Evolutionary conservation across 257 asterid species (phyloP).

Genomic region (Rhazya stricta): DNA sequence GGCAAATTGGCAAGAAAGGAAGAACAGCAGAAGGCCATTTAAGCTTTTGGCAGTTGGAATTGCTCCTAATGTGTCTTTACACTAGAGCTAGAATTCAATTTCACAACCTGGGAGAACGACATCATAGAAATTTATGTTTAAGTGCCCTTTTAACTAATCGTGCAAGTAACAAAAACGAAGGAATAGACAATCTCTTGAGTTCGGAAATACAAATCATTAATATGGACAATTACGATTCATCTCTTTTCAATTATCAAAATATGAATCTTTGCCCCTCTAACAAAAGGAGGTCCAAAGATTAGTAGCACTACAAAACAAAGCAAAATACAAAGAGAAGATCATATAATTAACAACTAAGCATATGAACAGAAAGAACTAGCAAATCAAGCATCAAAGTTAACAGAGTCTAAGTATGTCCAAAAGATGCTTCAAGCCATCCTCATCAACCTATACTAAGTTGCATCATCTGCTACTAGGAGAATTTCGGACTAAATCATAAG

Average conservation of each 20-base stretch:
- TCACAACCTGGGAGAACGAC: conserved; percentile 26
- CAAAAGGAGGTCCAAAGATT: background rate
- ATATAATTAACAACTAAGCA: conserved; percentile 14
- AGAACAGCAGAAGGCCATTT: background rate
- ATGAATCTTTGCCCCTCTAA: background rate
- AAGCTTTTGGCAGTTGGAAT: background rate
- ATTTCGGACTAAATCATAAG: conserved; percentile 16
- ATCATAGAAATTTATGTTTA: conserved; percentile 17
- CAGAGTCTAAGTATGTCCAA: conserved; percentile 17
- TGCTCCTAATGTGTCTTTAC: background rate
- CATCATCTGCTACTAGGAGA: conserved; percentile 30
- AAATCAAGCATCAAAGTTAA: conserved; percentile 25
- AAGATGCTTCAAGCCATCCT: conserved; percentile 28
- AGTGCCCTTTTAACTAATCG: conserved; percentile 18
- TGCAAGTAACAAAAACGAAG: conserved; percentile 27
- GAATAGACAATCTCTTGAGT: background rate
- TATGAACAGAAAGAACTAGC: conserved; percentile 25
- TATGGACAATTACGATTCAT: conserved; percentile 29
- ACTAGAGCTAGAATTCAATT: conserved; percentile 2
- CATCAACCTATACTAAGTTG: conserved; percentile 28
- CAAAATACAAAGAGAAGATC: conserved; percentile 8
- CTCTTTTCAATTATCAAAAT: conserved; percentile 14
- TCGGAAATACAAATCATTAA: background rate
- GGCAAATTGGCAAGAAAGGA: conserved; percentile 19
- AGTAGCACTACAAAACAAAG: background rate